phyloP scores from a whole-genome alignment of 805 yeast species.

The Cyberlindnera japonica region DNA sequence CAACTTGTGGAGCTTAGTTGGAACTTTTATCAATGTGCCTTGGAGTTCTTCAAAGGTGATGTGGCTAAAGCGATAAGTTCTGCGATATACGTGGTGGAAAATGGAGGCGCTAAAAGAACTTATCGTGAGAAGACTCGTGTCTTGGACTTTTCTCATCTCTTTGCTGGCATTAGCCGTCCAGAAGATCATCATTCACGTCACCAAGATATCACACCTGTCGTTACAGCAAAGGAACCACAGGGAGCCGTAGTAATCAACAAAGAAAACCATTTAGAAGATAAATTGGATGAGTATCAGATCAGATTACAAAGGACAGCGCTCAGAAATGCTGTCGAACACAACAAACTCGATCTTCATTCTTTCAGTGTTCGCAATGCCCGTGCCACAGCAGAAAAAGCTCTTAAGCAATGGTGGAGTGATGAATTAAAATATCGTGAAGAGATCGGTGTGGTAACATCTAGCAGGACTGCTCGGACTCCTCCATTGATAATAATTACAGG shows the following conservation, averaged over 20 bases:
- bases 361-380: slow-evolving; percentile 47
- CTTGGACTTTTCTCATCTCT: slow-evolving; percentile 6
- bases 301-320: slow-evolving; percentile 16
- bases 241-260: not conserved
- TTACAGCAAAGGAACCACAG: not conserved
- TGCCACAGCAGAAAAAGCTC: slow-evolving; percentile 31
- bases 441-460: slow-evolving; percentile 34
- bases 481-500: slow-evolving; percentile 59
- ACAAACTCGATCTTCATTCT: slow-evolving; percentile 54
- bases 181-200: not conserved
- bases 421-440: slow-evolving; percentile 45
- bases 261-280: slow-evolving; percentile 1
- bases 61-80: slow-evolving; percentile 34
- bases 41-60: slow-evolving; percentile 45
- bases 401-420: slow-evolving; percentile 59
- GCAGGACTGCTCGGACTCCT: slow-evolving; percentile 37
- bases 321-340: slow-evolving; percentile 16
- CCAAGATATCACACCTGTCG: slow-evolving; percentile 1
- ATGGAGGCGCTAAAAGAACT: slow-evolving; percentile 29
- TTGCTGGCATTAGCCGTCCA: not conserved
- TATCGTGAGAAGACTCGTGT: slow-evolving; percentile 12
- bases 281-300: slow-evolving; percentile 6
- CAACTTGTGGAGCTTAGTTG: slow-evolving; percentile 35
- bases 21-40: slow-evolving; percentile 36
- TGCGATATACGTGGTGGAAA: slow-evolving; percentile 33